phyloP scores from a whole-genome alignment of 2,329 filamentous ascomycete species.

The Verticillium zaregamsianum region DNA sequence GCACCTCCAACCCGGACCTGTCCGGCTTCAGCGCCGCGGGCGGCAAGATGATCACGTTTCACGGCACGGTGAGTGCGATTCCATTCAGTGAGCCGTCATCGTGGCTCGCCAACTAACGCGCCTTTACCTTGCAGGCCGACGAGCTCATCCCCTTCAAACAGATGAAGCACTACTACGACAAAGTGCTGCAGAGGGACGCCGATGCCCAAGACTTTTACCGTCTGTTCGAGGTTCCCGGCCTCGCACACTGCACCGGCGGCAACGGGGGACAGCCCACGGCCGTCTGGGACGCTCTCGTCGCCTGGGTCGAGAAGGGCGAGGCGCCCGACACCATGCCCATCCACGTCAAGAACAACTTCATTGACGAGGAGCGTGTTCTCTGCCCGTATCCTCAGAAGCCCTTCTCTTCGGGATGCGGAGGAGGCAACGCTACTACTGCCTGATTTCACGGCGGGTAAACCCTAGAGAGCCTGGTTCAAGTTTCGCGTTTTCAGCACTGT shows the following conservation, averaged over 20 bases:
- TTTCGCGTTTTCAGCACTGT: too few species aligned
- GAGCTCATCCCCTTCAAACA: constrained; percentile 23
- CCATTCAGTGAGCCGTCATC: neutral
- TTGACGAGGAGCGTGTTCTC: too few species aligned
- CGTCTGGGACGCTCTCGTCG: constrained; percentile 20
- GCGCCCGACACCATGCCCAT: constrained; percentile 13
- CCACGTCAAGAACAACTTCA: neutral
- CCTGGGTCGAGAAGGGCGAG: constrained; percentile 25
- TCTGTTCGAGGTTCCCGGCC: constrained; percentile 48
- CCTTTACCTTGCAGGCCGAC: constrained; percentile 27
- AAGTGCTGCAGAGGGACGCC: constrained; percentile 6
- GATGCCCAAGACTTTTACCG: constrained; percentile 40
- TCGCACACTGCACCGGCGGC: constrained; percentile 43
- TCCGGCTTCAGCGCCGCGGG: constrained; percentile 27
- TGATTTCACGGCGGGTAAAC: too few species aligned
- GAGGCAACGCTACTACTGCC: too few species aligned
- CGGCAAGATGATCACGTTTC: constrained; percentile 41
- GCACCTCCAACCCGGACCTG: constrained; percentile 22
- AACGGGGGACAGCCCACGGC: constrained; percentile 16
- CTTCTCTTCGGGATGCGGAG: too few species aligned
- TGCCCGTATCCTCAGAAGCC: too few species aligned
- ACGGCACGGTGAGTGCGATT: constrained; percentile 26
- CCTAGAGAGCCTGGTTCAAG: too few species aligned
- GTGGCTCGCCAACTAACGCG: too few species aligned
- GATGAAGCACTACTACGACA: constrained; percentile 16